Evolutionary conservation across 306 rosid species (phyloP).

Genomic region (Lablab purpureus): DNA sequence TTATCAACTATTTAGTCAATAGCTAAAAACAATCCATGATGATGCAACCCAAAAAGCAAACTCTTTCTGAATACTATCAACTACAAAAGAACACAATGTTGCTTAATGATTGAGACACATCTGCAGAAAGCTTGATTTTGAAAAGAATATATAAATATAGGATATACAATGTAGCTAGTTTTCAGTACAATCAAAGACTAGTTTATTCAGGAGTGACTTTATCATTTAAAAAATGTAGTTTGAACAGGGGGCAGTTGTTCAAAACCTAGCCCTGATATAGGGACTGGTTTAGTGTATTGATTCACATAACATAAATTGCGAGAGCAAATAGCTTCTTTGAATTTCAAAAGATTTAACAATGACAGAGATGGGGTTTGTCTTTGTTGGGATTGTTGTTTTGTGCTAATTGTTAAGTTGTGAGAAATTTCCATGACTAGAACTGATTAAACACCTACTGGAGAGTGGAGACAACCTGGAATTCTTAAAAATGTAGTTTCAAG

Average conservation of each 20-base stretch:
- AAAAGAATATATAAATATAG: constrained; percentile 27
- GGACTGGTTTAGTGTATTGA: constrained; percentile 56
- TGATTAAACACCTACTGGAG: constrained; percentile 49
- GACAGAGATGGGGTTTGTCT: constrained; percentile 43
- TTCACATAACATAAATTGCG: constrained; percentile 32
- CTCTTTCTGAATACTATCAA: constrained; percentile 44
- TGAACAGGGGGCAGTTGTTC: constrained; percentile 88
- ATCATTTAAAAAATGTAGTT: constrained; percentile 64
- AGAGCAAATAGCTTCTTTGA: constrained; percentile 20
- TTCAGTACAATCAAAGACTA: constrained; percentile 21
- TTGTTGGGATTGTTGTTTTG: constrained; percentile 20
- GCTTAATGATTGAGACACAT: constrained; percentile 66
- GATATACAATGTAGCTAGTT: constrained; percentile 9
- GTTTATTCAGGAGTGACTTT: constrained; percentile 34
- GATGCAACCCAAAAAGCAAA: constrained; percentile 48
- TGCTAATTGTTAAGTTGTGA: constrained; percentile 15
- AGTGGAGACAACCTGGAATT: constrained; percentile 69
- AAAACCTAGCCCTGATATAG: constrained; percentile 68
- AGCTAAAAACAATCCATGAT: neutral
- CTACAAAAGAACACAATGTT: constrained; percentile 50
- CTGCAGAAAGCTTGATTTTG: constrained; percentile 50
- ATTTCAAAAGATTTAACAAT: constrained; percentile 43
- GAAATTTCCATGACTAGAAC: constrained; percentile 40
- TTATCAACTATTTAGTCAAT: constrained; percentile 7
- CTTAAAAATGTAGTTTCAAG: constrained; percentile 41